A percentile compares a stretch with the other conserved stretches of the same genome.
phyloP scores from a whole-genome alignment of 2,329 filamentous ascomycete genomes.

The Xylariomycetidae sp. region DNA sequence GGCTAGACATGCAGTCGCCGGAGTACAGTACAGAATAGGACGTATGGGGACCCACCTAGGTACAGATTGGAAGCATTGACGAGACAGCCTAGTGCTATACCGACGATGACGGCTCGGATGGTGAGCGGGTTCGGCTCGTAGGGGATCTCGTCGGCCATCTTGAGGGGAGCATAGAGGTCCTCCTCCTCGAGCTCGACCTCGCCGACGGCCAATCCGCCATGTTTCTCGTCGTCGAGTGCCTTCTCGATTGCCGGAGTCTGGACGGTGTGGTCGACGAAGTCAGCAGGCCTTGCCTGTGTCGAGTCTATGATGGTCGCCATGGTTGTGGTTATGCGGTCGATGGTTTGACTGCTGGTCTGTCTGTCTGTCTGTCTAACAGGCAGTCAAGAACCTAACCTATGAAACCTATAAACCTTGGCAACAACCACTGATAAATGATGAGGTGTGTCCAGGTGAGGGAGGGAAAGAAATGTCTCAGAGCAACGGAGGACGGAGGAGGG shows the following conservation, averaged over 20 bases:
- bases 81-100: conserved; percentile 47
- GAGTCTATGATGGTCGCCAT: conserved; percentile 22
- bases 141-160: conserved; percentile 29
- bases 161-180: conserved; percentile 36
- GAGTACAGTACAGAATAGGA: conserved; percentile 7
- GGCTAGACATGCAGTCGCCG: not conserved
- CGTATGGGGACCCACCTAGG: conserved; percentile 40
- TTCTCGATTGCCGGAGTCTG: conserved; percentile 9
- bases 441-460: no score
- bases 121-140: conserved; percentile 41
- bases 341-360: no score
- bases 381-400: no score
- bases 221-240: conserved; percentile 5
- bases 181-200: conserved; percentile 25
- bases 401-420: no score
- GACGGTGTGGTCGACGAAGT: conserved; percentile 14
- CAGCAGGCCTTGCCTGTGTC: conserved; percentile 16
- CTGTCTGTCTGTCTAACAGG: no score
- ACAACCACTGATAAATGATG: no score
- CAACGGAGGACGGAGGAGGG: no score
- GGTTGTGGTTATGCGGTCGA: no score
- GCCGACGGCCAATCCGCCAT: conserved; percentile 22
- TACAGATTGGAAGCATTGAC: conserved; percentile 57
- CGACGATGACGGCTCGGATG: conserved; percentile 46
- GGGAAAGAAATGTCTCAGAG: no score